Evolutionary conservation across 2,329 filamentous ascomycete species (phyloP), one percentile per base, ranked within the genome.

Genomic region (Colletotrichum neosansevieriae): DNA sequence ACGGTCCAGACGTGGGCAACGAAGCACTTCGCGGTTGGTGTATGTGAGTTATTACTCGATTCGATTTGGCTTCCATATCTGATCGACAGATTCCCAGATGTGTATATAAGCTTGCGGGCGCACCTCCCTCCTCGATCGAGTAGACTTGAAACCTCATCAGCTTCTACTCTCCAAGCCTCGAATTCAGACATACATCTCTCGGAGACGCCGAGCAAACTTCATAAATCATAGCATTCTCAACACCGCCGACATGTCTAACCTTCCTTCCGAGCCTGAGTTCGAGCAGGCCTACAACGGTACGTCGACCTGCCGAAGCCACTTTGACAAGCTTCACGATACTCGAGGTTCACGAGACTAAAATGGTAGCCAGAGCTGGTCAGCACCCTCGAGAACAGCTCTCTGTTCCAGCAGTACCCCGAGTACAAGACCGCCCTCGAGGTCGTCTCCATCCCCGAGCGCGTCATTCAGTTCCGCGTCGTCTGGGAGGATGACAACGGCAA

Each of bases 211-310:
- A 19, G n/a, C 32, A 65, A 19, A 42, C 21, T 32, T 40, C 4
- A 21, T 7, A 17, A 38, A 64, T n/a, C 24, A 47, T 21, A 45
- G 15, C 13, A 17, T 54, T 38, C 15, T 17, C 42, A 60, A 60
- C 42, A 53, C 60, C 62, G 85, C 73, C 73, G 62, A 63, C 38
- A 96, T 97, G 93, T 92, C 94, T 74, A 91, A 96, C 86, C 87
- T 96, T 77, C 89, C 93, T 59, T 84, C 85, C 72, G 95, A 98
- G 89, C 95, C 96, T 78, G 95, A 99, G 86, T 98, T 98, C 86
- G 91, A 98, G 90, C 95, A 98, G 89, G 95, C 95, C 78, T 97
- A 97, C 89, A 93, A 94, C 82, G 94, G 94, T 97, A 84, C 77
- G 86, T 63, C 32, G 29, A 7, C 29, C 29, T 29, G 6, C 9